Conservation (phyloP, 2,329 filamentous ascomycete genomes). For the Herpotrichia juniperi region DNA sequence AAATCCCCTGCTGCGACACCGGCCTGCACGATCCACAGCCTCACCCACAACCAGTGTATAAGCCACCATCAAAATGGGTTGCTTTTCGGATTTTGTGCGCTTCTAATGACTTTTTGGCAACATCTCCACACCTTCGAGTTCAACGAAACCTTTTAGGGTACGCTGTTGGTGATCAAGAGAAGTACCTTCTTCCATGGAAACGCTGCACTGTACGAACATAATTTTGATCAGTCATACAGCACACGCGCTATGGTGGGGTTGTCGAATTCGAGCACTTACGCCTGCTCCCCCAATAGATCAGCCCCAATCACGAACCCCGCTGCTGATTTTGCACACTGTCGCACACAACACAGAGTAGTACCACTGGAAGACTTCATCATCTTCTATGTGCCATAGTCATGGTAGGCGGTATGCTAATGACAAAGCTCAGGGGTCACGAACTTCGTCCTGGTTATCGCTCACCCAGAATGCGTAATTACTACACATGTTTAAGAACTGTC, state of each 20-base stretch:
- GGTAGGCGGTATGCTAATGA: neutral
- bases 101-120: no score
- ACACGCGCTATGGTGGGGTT: neutral
- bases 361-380: neutral
- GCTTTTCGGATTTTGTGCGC: no score
- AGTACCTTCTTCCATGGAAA: no score
- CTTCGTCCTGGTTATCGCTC: no score
- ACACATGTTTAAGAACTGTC: no score
- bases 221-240: neutral
- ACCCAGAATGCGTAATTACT: no score
- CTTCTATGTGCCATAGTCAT: neutral
- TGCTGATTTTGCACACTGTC: neutral
- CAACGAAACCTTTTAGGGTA: no score
- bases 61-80: neutral
- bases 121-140: no score
- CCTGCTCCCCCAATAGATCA: neutral
- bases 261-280: neutral
- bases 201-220: neutral
- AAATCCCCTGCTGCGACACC: neutral
- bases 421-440: neutral
- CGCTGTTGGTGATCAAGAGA: no score
- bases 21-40: neutral
- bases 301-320: constrained; percentile 1
- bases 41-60: neutral
- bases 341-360: neutral